Evolutionary conservation across 2,329 filamentous ascomycete species (phyloP).

Genomic region (Penicillium sp.): DNA sequence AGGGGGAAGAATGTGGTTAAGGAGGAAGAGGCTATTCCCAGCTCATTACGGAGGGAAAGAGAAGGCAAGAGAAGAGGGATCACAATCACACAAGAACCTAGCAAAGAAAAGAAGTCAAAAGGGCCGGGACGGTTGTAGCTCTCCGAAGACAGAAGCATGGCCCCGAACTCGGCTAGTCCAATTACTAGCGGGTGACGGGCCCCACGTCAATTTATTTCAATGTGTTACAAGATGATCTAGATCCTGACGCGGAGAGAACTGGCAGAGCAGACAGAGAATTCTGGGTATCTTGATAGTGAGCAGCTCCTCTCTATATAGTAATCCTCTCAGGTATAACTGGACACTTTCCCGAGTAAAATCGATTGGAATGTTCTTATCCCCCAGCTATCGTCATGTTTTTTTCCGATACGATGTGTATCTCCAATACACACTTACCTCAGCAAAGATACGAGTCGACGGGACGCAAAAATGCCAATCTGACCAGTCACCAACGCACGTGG

Average conservation of each 20-base stretch:
- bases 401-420: not conserved
- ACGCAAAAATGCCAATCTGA: not conserved
- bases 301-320: too few species aligned
- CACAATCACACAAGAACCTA: not conserved
- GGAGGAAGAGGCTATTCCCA: slow-evolving; percentile 2
- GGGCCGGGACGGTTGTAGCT: slow-evolving; percentile 7
- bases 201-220: not conserved
- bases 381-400: not conserved
- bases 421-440: not conserved
- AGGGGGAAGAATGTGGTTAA: not conserved
- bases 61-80: slow-evolving; percentile 1
- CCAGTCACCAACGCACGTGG: slow-evolving; percentile 12
- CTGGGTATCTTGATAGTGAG: too few species aligned
- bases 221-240: not conserved
- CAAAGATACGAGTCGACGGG: not conserved
- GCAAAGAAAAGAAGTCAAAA: not conserved
- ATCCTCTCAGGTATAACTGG: too few species aligned
- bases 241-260: not conserved
- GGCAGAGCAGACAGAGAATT: too few species aligned
- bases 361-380: too few species aligned
- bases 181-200: slow-evolving; percentile 15
- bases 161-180: slow-evolving; percentile 8
- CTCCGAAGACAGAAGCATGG: slow-evolving; percentile 3
- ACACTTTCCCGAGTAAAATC: too few species aligned
- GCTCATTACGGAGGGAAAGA: slow-evolving; percentile 5